A percentile compares a stretch with the other conserved stretches of the same genome.
Evolutionary conservation across 2,329 filamentous ascomycete genomes (phyloP).

Genomic region (Alternaria sp.): DNA sequence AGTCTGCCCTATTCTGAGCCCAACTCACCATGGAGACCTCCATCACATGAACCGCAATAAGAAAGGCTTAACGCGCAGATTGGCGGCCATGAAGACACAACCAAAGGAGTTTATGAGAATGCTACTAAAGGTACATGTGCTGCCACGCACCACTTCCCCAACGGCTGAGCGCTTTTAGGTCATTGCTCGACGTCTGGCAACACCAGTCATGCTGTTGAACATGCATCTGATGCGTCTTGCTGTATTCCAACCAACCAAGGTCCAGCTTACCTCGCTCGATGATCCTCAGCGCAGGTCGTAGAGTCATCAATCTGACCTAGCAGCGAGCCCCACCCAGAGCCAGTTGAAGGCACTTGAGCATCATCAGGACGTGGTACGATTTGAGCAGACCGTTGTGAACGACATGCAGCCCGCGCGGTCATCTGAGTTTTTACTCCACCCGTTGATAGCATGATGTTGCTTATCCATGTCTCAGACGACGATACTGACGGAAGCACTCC

Average conservation of each 20-base stretch:
- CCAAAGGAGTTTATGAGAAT: constrained; percentile 41
- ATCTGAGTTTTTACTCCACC: constrained; percentile 11
- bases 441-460: constrained; percentile 12
- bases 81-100: constrained; percentile 10
- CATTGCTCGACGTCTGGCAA: constrained; percentile 1
- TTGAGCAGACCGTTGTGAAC: constrained; percentile 26
- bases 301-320: constrained; percentile 7
- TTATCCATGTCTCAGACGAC: constrained; percentile 19
- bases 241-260: constrained; percentile 2
- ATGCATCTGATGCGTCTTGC: constrained; percentile 8
- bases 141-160: constrained; percentile 19
- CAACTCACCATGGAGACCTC: neutral
- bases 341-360: constrained; percentile 19
- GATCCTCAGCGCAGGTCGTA: constrained; percentile 8
- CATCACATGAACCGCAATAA: neutral
- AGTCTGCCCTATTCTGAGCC: neutral
- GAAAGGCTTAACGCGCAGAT: constrained; percentile 1
- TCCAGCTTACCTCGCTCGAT: constrained; percentile 4
- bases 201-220: constrained; percentile 6
- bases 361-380: constrained; percentile 11
- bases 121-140: constrained; percentile 46
- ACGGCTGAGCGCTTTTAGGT: constrained; percentile 12
- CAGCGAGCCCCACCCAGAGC: constrained; percentile 4
- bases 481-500: constrained; percentile 14
- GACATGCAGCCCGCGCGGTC: constrained; percentile 20